phyloP scores from a whole-genome alignment of 2,329 filamentous ascomycete genomes.

The Penicillium sp. region DNA sequence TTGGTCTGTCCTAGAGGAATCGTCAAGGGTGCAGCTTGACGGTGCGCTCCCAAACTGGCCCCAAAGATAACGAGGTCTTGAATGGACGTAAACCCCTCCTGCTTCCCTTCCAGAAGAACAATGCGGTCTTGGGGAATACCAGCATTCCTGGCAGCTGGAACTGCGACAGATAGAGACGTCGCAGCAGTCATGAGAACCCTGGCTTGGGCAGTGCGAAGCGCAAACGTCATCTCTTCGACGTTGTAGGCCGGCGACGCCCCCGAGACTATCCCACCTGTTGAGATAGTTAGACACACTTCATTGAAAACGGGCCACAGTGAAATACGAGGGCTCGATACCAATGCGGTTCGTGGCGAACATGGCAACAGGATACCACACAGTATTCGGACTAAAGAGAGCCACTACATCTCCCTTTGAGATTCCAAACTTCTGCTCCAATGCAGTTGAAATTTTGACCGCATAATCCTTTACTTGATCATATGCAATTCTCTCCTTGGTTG shows the following conservation, averaged over 20 bases:
- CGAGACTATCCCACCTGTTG: slow-evolving; percentile 47
- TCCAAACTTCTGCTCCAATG: slow-evolving; percentile 51
- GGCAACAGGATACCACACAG: slow-evolving; percentile 61
- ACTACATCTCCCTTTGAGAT: slow-evolving; percentile 52
- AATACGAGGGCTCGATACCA: slow-evolving; percentile 22
- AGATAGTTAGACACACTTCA: neutral
- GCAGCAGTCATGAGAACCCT: slow-evolving; percentile 55
- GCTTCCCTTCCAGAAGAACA: slow-evolving; percentile 52
- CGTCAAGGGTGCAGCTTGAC: slow-evolving; percentile 45
- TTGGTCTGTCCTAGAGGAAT: slow-evolving; percentile 51
- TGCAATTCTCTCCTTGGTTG: slow-evolving; percentile 53
- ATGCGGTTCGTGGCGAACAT: slow-evolving; percentile 53
- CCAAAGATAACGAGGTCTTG: slow-evolving; percentile 30
- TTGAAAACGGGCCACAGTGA: too few relatives aligned
- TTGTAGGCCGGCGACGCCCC: slow-evolving; percentile 62
- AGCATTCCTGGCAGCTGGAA: slow-evolving; percentile 49
- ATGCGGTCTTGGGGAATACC: slow-evolving; percentile 49
- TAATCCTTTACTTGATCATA: slow-evolving; percentile 54
- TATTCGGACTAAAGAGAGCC: slow-evolving; percentile 58
- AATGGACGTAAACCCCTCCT: slow-evolving; percentile 45
- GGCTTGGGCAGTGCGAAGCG: slow-evolving; percentile 52
- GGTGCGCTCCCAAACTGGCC: slow-evolving; percentile 32
- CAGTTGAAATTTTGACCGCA: slow-evolving; percentile 56
- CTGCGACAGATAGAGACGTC: slow-evolving; percentile 50
- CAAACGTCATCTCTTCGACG: slow-evolving; percentile 62